Conservation (phyloP, 352 stramenopile species). For the Pythium aphanidermatum region DNA sequence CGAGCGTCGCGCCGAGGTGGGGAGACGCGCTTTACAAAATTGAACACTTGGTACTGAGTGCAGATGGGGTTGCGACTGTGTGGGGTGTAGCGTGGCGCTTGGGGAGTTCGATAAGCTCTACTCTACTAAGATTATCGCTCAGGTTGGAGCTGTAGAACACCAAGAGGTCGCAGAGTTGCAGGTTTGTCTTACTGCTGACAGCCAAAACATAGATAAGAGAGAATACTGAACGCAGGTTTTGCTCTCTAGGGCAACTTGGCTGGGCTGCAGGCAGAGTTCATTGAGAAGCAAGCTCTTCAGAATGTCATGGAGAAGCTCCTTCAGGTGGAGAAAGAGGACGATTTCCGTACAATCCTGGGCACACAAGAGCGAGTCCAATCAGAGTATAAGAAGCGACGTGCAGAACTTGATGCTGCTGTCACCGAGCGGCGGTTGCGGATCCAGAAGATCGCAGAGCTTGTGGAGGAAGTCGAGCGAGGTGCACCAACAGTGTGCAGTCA, state of each 20-base stretch:
- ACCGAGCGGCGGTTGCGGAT: slow-evolving; percentile 38
- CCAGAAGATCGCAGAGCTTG: slow-evolving; percentile 31
- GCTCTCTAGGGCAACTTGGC: slow-evolving; percentile 32
- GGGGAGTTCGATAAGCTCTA: slow-evolving; percentile 41
- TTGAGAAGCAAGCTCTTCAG: slow-evolving; percentile 60
- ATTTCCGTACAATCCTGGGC: slow-evolving; percentile 26
- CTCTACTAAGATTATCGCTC: slow-evolving; percentile 21
- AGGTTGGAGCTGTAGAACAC: slow-evolving; percentile 8
- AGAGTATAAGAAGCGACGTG: slow-evolving; percentile 35
- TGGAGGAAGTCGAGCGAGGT: slow-evolving; percentile 38
- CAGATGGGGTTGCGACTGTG: no score
- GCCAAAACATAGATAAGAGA: no score
- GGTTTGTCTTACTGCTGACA: slow-evolving; percentile 1
- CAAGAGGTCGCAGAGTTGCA: slow-evolving; percentile 16
- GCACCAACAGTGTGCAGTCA: no score
- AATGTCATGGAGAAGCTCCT: slow-evolving; percentile 69
- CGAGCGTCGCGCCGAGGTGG: background rate
- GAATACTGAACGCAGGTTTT: background rate
- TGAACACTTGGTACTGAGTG: no score
- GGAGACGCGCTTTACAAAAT: no score
- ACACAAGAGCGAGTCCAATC: slow-evolving; percentile 20
- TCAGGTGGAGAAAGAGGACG: slow-evolving; percentile 44
- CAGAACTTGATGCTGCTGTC: slow-evolving; percentile 34
- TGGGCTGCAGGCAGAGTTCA: slow-evolving; percentile 40
- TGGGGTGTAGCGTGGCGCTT: slow-evolving; percentile 10